These are phyloP conservation scores for Aegilops sharonensis DNA, from an alignment of 176 grass and related monocot species.

Conservation along the genomic window DNA sequence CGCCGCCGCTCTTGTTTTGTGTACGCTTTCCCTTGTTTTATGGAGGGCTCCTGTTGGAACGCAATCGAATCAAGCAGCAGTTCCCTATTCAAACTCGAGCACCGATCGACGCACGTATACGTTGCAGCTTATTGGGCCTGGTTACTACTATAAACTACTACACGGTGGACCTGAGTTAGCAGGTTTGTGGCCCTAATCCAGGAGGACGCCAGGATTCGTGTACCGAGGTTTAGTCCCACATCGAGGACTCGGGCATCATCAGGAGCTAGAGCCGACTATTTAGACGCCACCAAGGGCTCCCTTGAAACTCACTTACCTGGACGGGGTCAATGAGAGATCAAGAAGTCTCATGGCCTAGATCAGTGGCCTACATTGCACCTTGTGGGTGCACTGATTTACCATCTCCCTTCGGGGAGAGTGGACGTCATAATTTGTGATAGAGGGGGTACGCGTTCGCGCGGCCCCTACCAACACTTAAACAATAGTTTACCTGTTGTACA, in stretches of 20 bases:
- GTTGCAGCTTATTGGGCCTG: no score
- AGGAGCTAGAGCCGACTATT: not conserved
- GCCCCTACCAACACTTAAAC: constrained; percentile 7
- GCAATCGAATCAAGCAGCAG: no score
- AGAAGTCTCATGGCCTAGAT: not conserved
- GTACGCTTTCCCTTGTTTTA: no score
- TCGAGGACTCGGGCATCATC: not conserved
- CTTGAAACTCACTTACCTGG: not conserved
- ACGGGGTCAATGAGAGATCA: constrained; percentile 1
- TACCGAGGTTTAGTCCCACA: not conserved
- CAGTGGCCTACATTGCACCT: not conserved
- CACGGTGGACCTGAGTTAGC: not conserved
- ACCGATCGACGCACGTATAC: no score
- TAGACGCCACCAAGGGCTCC: not conserved
- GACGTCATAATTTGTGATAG: constrained; percentile 61
- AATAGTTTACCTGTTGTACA: no score
- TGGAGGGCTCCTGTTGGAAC: no score
- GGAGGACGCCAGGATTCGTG: not conserved
- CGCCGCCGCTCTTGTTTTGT: no score
- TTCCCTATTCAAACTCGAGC: no score
- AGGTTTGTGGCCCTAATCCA: not conserved
- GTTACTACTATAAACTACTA: no score
- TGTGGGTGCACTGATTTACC: not conserved
- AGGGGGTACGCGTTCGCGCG: constrained; percentile 70
- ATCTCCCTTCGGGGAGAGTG: constrained; percentile 23